These are phyloP conservation scores for Platismatia glauca DNA, from an alignment of 495 filamentous ascomycete species.

Conservation along the genomic window DNA sequence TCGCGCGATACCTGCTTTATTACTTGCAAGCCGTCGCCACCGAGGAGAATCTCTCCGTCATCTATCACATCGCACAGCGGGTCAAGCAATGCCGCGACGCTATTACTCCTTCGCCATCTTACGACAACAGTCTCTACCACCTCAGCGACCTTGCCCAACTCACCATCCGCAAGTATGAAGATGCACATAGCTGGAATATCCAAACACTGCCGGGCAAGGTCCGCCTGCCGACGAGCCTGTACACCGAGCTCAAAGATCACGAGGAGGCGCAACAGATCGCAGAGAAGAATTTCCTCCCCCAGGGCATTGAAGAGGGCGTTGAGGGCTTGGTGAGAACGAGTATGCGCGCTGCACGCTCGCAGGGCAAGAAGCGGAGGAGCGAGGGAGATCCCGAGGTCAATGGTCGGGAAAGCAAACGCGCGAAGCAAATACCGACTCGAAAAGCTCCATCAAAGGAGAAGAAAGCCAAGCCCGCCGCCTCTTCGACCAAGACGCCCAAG, in stretches of 20 bases:
- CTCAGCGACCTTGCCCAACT: slow-evolving; percentile 83
- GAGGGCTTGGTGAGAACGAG: slow-evolving; percentile 52
- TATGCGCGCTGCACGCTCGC: slow-evolving; percentile 33
- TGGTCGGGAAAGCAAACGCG: slow-evolving; percentile 36
- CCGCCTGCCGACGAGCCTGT: slow-evolving; percentile 68
- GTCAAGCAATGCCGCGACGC: slow-evolving; percentile 85
- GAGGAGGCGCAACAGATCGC: slow-evolving; percentile 74
- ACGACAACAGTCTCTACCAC: slow-evolving; percentile 58
- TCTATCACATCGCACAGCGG: slow-evolving; percentile 86
- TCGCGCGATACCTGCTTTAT: slow-evolving; percentile 78
- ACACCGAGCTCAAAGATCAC: slow-evolving; percentile 62
- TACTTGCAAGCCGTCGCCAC: slow-evolving; percentile 78
- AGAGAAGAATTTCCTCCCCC: slow-evolving; percentile 70
- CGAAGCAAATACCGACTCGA: slow-evolving; percentile 32
- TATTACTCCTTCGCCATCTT: slow-evolving; percentile 40
- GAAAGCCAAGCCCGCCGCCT: slow-evolving; percentile 26
- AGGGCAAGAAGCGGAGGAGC: slow-evolving; percentile 42
- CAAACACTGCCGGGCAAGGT: slow-evolving; percentile 76
- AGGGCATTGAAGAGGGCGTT: slow-evolving; percentile 68
- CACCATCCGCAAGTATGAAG: slow-evolving; percentile 72
- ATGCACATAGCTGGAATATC: slow-evolving; percentile 49
- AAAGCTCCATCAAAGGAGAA: slow-evolving; percentile 36
- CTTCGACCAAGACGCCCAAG: slow-evolving; percentile 27
- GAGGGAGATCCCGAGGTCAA: slow-evolving; percentile 31
- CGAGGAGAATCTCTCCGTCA: slow-evolving; percentile 75